A percentile compares a stretch with the other conserved stretches of the same genome.
Conservation (phyloP, 306 rosid genomes). For the Castanea sativa region DNA sequence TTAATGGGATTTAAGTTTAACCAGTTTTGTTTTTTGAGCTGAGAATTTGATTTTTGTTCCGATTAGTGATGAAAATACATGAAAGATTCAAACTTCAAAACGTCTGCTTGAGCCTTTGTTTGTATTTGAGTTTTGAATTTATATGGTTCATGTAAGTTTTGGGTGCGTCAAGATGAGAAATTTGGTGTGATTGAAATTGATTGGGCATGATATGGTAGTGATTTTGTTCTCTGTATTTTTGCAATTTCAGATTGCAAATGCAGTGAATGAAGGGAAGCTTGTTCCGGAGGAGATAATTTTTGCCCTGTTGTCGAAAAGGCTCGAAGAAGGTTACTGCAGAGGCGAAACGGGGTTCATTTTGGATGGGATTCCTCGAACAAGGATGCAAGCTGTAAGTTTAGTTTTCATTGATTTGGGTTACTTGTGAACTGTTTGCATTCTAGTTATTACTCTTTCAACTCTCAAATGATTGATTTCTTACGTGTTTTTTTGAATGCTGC, state of each 20-base stretch:
- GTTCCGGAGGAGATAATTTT: slow-evolving; percentile 77
- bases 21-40: no score
- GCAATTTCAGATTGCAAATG: slow-evolving; percentile 66
- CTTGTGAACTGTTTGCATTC: not conserved
- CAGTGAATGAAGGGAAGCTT: slow-evolving; percentile 72
- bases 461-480: slow-evolving; percentile 1
- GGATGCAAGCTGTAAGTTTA: slow-evolving; percentile 80
- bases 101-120: no score
- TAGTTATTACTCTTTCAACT: not conserved
- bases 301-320: slow-evolving; percentile 61
- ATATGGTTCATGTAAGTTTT: no score
- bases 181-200: not conserved
- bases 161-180: not conserved
- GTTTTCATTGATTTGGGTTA: not conserved
- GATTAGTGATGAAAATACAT: no score
- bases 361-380: slow-evolving; percentile 90
- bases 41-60: no score
- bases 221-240: not conserved
- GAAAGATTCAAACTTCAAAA: no score
- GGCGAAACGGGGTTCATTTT: slow-evolving; percentile 95
- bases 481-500: not conserved
- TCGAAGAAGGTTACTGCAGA: slow-evolving; percentile 75
- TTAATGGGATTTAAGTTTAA: no score
- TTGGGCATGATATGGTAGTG: not conserved
- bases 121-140: no score